A percentile compares a stretch with the other conserved stretches of the same genome.
Conservation (phyloP, 352 stramenopile species). For the Globisporangium okanoganense region DNA sequence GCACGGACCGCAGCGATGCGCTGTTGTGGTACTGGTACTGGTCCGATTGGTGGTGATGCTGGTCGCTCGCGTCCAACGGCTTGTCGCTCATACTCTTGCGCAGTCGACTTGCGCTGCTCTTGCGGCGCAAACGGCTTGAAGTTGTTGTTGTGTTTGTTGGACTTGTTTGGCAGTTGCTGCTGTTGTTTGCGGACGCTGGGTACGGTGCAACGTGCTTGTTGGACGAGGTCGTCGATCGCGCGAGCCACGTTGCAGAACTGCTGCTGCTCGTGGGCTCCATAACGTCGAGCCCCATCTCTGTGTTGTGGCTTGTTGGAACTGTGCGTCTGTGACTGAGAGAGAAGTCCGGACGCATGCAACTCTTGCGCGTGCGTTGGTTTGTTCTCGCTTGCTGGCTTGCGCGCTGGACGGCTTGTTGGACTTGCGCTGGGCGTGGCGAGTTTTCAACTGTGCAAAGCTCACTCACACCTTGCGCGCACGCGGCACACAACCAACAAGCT, state of each 20-base stretch:
- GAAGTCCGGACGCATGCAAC: conserved; percentile 14
- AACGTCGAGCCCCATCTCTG: conserved; percentile 10
- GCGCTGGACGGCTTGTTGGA: not conserved
- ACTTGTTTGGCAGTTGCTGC: not conserved
- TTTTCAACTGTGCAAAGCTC: conserved; percentile 4
- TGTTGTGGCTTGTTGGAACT: conserved; percentile 1
- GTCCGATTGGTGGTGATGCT: not conserved
- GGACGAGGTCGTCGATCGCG: conserved; percentile 10
- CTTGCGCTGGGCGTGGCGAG: not conserved
- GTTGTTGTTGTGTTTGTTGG: not conserved
- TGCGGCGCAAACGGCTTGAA: conserved; percentile 22
- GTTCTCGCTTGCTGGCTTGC: not conserved
- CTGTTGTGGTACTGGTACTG: conserved; percentile 22
- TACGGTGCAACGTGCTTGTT: conserved; percentile 11
- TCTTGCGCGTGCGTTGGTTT: conserved; percentile 5
- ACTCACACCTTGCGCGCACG: not conserved
- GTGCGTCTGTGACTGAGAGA: not conserved
- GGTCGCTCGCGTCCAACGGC: conserved; percentile 10
- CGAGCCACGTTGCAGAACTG: not conserved
- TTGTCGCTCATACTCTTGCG: conserved; percentile 33
- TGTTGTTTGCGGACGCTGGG: conserved; percentile 1
- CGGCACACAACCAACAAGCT: too few relatives aligned
- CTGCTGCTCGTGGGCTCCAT: conserved; percentile 4
- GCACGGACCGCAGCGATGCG: conserved; percentile 30
- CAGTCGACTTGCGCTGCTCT: conserved; percentile 20